Evolutionary conservation across 1,284 basidiomycete genomes (phyloP), one percentile per base, ranked within the genome.

Genomic region (Cerioporus squamosus): DNA sequence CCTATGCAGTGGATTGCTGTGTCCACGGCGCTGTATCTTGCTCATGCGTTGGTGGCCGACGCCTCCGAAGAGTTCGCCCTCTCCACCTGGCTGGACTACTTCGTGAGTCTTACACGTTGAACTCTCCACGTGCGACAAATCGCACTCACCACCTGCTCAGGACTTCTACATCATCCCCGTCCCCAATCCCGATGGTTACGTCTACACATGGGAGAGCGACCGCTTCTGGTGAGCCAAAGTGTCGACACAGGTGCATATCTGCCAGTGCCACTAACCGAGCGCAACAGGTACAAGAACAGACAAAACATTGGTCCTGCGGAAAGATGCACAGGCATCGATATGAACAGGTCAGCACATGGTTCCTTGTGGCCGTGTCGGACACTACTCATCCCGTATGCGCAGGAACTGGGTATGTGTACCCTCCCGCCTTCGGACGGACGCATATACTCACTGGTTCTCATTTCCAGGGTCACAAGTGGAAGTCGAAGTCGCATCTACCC

Each of bases 101-200:
- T 87, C 67, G 85, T 86, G 63, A 71, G 70, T 60, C 3, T 9
- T 9, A 29, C 5, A 29, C 65, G 33, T 1, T 36, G 31, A 55
- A 51, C 45, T 22, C 38, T 17, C 38, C 23, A 18, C 43, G 33
- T 36, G 45, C 20, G 5, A 10, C 5, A 2, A 17, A 5, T 3
- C 17, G 6, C 2, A 15, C 20, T 10, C 18, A 44, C 36, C 44
- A 38, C 14, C 18, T 29, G 10, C 43, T 2, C 58, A 87, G 85
- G 82, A 85, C 42, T 90, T 95, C 70, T 86, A 91, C 53, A 81
- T 95, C 59, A 78, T 96, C 9, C 91, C 93, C 0, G 77, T 86
- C 0, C 84, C 91, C 5, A 96, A 95, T 68, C 92, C 92, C 6
- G 94, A 96, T 67, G 94, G 94, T 0, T 94, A 94, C 68, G 81